Conservation (phyloP, 2,329 filamentous ascomycete genomes). For the Leptographium wingfieldii region DNA sequence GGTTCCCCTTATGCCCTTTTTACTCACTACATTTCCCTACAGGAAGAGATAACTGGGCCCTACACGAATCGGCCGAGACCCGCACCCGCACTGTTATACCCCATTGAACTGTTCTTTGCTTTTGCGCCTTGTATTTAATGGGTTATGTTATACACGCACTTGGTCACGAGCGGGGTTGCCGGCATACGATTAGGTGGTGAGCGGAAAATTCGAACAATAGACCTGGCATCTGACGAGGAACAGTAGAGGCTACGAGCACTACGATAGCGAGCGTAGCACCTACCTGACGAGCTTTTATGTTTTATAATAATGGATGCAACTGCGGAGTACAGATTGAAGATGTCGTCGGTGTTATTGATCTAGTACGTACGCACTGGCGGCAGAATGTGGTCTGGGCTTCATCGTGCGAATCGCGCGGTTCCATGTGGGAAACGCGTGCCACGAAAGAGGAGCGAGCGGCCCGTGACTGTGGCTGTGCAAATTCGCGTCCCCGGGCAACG, state of each 20-base stretch:
- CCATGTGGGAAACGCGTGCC: not conserved
- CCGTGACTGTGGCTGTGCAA: slow-evolving; percentile 1
- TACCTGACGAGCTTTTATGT: not conserved
- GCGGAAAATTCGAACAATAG: not conserved
- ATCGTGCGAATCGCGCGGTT: not conserved
- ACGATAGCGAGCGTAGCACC: not conserved
- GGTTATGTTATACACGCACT: slow-evolving; percentile 3
- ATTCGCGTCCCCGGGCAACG: not conserved
- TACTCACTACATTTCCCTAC: not conserved
- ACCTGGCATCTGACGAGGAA: not conserved
- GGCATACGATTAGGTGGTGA: not conserved
- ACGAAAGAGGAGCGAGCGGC: not conserved
- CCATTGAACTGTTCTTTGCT: not conserved
- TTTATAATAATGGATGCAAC: not conserved
- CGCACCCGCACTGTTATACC: slow-evolving; percentile 2
- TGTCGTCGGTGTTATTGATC: too few relatives aligned
- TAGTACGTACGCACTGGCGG: too few relatives aligned
- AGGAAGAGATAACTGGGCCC: not conserved
- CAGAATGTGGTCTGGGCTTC: not conserved
- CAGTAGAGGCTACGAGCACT: not conserved
- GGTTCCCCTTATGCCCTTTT: not conserved
- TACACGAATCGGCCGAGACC: not conserved
- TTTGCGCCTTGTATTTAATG: slow-evolving; percentile 1
- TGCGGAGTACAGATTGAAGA: not conserved
- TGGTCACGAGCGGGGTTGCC: slow-evolving; percentile 1